These are phyloP conservation scores for Cryphonectria naterciae DNA, from an alignment of 2,329 filamentous ascomycete species.

Conservation along the genomic window DNA sequence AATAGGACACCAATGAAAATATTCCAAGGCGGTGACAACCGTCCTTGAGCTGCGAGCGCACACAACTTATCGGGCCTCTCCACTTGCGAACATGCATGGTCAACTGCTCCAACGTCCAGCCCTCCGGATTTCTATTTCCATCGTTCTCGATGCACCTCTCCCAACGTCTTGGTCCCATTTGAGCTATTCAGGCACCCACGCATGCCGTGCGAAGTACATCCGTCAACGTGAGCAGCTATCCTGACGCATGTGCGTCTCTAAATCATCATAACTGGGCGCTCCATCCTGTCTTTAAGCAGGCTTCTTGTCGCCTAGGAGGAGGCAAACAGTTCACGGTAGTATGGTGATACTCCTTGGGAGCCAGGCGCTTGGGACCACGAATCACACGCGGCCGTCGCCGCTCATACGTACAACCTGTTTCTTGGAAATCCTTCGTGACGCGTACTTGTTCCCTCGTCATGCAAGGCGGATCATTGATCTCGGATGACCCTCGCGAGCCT, in stretches of 20 bases:
- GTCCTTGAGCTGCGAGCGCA: background rate
- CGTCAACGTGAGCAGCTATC: background rate
- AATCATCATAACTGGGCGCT: background rate
- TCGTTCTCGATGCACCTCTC: background rate
- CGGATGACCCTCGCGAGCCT: background rate
- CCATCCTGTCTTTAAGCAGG: background rate
- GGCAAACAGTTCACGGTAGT: background rate
- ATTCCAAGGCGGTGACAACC: background rate
- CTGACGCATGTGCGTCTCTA: background rate
- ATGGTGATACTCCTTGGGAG: background rate
- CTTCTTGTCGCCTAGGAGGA: background rate
- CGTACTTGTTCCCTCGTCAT: background rate
- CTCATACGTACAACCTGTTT: background rate
- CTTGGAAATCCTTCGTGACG: background rate
- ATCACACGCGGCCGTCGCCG: background rate
- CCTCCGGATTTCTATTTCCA: background rate
- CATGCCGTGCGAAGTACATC: background rate
- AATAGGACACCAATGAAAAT: background rate
- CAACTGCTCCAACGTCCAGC: background rate
- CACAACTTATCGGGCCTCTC: background rate
- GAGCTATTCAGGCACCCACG: background rate
- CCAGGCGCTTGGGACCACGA: background rate
- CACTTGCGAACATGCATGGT: background rate
- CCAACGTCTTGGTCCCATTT: background rate
- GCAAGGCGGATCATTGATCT: background rate